Conservation (phyloP, 2,329 filamentous ascomycete species). For the Alternaria metachromatica region DNA sequence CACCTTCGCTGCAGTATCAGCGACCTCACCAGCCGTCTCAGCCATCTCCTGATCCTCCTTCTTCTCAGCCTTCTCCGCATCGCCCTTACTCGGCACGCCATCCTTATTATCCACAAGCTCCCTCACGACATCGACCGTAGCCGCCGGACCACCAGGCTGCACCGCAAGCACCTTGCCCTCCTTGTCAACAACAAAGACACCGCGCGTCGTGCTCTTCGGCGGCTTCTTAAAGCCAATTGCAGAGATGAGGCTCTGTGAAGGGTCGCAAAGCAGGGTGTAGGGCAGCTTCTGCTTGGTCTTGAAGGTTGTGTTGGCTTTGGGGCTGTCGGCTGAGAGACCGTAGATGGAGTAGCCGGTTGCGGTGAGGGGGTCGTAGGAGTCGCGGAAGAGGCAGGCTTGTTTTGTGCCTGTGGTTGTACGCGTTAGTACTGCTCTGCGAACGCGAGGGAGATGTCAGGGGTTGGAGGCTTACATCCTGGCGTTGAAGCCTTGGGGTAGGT, state of each 20-base stretch:
- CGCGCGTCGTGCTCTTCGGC: constrained; percentile 79
- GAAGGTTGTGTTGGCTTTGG: constrained; percentile 92
- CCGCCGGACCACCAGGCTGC: constrained; percentile 76
- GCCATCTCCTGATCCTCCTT: constrained; percentile 53
- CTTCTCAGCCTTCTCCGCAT: constrained; percentile 45
- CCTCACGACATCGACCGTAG: constrained; percentile 78
- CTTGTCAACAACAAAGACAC: constrained; percentile 88
- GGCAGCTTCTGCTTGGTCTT: constrained; percentile 88
- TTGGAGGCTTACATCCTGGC: constrained; percentile 77
- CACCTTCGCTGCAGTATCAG: constrained; percentile 42
- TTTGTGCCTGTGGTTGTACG: constrained; percentile 72
- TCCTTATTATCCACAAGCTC: constrained; percentile 60
- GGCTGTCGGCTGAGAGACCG: constrained; percentile 84
- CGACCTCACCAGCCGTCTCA: constrained; percentile 44
- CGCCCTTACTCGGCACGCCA: constrained; percentile 23
- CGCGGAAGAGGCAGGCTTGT: constrained; percentile 92
- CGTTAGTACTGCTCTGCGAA: constrained; percentile 16
- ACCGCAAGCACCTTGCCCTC: constrained; percentile 78
- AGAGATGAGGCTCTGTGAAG: constrained; percentile 72
- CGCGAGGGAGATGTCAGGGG: background rate
- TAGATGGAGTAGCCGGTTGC: constrained; percentile 84
- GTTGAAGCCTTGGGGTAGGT: constrained; percentile 96
- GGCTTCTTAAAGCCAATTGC: constrained; percentile 91
- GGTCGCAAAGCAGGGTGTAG: constrained; percentile 88
- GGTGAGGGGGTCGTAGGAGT: constrained; percentile 78